Base-by-base conservation (phyloP, 805 yeast species). In the Starmerella bombi region DNA sequence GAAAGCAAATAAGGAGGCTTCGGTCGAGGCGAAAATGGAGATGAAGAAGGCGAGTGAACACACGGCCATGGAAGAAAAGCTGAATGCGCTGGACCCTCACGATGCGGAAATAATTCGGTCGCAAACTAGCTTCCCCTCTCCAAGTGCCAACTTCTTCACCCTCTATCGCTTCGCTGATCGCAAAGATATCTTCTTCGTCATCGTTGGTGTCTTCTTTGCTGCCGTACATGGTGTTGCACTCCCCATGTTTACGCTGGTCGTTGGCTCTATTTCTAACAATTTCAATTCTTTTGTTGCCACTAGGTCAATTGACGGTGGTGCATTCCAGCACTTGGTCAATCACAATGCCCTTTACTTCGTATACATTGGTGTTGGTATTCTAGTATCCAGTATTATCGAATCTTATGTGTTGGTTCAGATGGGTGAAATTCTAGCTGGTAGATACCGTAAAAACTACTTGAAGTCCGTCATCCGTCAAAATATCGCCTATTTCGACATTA, bases 201-300 rank as follows among this genome's bases (percentile, higher is more conserved):
- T 47, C 3, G 5, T 59, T 12, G 68, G 64, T 2, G 42, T 53
- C 15, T 41, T 54, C 19, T 49, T 54, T 37, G 52, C 69, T 1
- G 50, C 60, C 9, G 59, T 60, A 3, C 59, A 60, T 14, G 68
- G 68, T 15, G 65, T 62, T 19, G 62, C 62, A 17, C 40, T 65
- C 38, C 69, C 69, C 2, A 52, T 64, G 49, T 63, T 63, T 53
- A 60, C 64, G 16, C 45, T 64, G 34, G 63, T 66, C 6, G 61
- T 65, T 22, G 69, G 69, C 21, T 50, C 54, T 32, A 47, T 65
- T 40, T 58, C 70, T 10, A 58, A 58, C 31, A 56, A 57, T 17
- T 62, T 66, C 51, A 53, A 59, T 34, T 39, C 46, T 37, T 64
- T 54, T 37, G 50, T 56, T 42, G 56, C 54, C 31, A 42, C 45